Evolutionary conservation across 495 filamentous ascomycete genomes (phyloP), one percentile per base, ranked within the genome.

Genomic region (Penicillium arizonense): DNA sequence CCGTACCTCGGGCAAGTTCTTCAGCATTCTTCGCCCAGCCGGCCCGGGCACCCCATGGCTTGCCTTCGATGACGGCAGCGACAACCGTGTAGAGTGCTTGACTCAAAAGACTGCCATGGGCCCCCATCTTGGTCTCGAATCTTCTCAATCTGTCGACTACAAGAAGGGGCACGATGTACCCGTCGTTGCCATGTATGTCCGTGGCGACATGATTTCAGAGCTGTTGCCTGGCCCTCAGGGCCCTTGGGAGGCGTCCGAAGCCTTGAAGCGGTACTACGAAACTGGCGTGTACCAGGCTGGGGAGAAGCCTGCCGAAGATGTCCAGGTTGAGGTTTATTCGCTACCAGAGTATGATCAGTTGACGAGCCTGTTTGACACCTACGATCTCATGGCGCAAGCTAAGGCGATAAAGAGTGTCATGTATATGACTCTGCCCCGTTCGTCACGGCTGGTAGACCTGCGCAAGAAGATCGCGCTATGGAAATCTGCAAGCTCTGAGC

Each of bases 1-100:
- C 24, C 81, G 85, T 34, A 79, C 79, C 12, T 86, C 84, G 8
- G 76, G 78, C 46, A 73, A 83, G 28, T 87, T 84, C 67, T 81
- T 82, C 57, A 78, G 81, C 37, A 80, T 86, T 36, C 60, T 88
- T 40, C 76, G 83, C 13, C 84, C 85, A 0, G 74, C 74, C 16
- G 81, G 82, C 1, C 78, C 77, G 4, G 77, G 73, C 9, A 73
- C 76, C 9, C 76, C 71, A 39, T 88, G 84, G 84, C 71, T 87
- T 38, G 77, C 72, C 23, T 88, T 85, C 52, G 71, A 79, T 34
- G 80, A 83, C 52, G 74, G 76, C 40, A 80, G 73, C 35, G 74
- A 75, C 28, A 78, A 79, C 32, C 76, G 77, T 39, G 82, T 87
- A 13, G 73, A 78, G 37, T 79, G 78, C 50, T 57, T 85, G 56